phyloP scores from a whole-genome alignment of 2,329 filamentous ascomycete species.

The Aspergillus sp. region DNA sequence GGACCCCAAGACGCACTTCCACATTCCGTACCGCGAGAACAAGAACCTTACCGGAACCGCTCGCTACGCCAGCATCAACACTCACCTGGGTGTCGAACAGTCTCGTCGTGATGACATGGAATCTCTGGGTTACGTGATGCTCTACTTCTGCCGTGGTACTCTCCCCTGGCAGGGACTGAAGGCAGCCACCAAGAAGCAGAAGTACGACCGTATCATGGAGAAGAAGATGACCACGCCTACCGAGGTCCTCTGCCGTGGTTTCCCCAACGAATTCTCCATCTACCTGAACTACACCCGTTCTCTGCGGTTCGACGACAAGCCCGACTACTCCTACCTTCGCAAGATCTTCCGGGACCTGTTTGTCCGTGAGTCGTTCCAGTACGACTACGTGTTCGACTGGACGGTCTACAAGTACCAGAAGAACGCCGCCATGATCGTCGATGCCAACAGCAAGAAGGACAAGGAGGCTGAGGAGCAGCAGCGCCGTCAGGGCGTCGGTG shows the following conservation, averaged over 20 bases:
- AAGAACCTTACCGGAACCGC: conserved; percentile 99
- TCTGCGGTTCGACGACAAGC: conserved; percentile 98
- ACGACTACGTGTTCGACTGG: conserved; percentile 99
- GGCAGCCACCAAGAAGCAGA: conserved; percentile 99
- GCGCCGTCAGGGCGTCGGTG: conserved; percentile 65
- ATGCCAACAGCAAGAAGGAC: conserved; percentile 69
- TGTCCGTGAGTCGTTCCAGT: conserved; percentile 98
- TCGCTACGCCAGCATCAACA: conserved; percentile 98
- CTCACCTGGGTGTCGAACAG: conserved; percentile 96
- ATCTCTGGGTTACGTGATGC: conserved; percentile 97
- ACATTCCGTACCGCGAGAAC: conserved; percentile 99
- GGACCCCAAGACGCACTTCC: conserved; percentile 99
- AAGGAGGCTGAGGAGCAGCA: conserved; percentile 76
- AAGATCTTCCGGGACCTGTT: conserved; percentile 99
- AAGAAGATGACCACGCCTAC: conserved; percentile 99
- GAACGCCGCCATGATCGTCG: conserved; percentile 92
- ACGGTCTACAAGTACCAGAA: conserved; percentile 99
- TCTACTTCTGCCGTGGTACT: conserved; percentile 99
- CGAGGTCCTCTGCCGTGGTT: conserved; percentile 96
- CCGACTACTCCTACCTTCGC: conserved; percentile 98
- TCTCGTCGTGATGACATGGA: conserved; percentile 99
- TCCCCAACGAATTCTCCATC: conserved; percentile 99
- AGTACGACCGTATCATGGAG: conserved; percentile 99
- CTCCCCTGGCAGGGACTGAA: conserved; percentile 98
- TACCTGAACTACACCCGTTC: conserved; percentile 99